Conservation (phyloP, 2,329 filamentous ascomycete genomes). For the Penicillium freii region DNA sequence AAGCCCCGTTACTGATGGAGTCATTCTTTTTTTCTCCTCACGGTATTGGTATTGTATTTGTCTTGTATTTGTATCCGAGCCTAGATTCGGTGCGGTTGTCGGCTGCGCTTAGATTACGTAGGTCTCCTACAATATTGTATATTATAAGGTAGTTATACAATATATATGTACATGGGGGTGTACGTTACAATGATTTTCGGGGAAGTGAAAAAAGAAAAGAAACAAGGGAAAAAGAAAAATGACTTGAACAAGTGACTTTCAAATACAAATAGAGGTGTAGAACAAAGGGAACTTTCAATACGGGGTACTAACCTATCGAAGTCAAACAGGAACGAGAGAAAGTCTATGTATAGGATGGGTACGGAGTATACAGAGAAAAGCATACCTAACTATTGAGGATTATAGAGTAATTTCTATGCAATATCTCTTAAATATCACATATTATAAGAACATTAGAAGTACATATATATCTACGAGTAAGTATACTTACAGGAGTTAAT, state of each 20-base stretch:
- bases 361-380: too few species aligned
- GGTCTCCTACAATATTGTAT: not conserved
- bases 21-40: slow-evolving; percentile 1
- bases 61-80: not conserved
- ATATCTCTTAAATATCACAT: not conserved
- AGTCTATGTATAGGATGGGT: too few species aligned
- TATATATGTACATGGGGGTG: not conserved
- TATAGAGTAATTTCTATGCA: not conserved
- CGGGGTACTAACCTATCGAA: not conserved
- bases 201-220: not conserved
- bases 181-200: not conserved
- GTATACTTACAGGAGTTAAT: not conserved
- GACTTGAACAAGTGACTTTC: not conserved
- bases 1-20: slow-evolving; percentile 17
- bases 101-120: not conserved
- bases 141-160: not conserved
- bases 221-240: not conserved
- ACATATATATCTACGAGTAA: too few species aligned
- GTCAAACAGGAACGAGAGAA: too few species aligned
- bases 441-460: not conserved
- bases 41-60: slow-evolving; percentile 5
- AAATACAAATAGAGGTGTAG: not conserved
- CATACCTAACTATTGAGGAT: not conserved
- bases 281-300: not conserved
- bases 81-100: not conserved